phyloP scores from a whole-genome alignment of 2,329 filamentous ascomycete species.

The Pseudogymnoascus pannorum region DNA sequence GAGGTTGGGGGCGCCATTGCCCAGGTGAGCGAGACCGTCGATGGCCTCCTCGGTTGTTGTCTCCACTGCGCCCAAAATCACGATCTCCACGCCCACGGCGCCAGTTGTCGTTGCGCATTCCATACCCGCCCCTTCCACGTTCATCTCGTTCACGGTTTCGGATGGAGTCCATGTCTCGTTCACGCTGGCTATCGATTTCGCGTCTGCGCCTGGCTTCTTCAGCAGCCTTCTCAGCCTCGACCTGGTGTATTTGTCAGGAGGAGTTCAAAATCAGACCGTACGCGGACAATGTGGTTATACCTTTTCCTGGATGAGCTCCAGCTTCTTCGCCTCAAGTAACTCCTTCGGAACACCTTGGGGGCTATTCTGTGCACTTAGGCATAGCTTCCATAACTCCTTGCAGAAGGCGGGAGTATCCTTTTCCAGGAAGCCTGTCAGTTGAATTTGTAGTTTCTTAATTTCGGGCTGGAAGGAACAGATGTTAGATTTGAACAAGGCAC shows the following conservation, averaged over 20 bases:
- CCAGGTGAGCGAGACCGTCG: slow-evolving; percentile 37
- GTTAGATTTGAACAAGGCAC: slow-evolving; percentile 20
- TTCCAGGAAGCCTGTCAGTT: slow-evolving; percentile 89
- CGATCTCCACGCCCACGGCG: slow-evolving; percentile 44
- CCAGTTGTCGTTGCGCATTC: slow-evolving; percentile 38
- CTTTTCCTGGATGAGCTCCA: slow-evolving; percentile 91
- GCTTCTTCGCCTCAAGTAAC: slow-evolving; percentile 90
- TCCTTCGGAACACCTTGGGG: slow-evolving; percentile 90
- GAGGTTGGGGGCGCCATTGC: slow-evolving; percentile 26
- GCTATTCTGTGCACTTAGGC: slow-evolving; percentile 81
- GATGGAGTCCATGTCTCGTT: slow-evolving; percentile 61
- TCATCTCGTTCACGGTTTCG: slow-evolving; percentile 58
- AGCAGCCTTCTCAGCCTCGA: slow-evolving; percentile 74
- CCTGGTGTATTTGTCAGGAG: slow-evolving; percentile 38
- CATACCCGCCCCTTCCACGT: slow-evolving; percentile 42
- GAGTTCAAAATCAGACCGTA: neutral
- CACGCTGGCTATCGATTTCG: slow-evolving; percentile 63
- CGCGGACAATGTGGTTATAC: slow-evolving; percentile 41
- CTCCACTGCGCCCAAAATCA: slow-evolving; percentile 36
- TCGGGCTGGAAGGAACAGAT: slow-evolving; percentile 59
- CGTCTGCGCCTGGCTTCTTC: slow-evolving; percentile 66
- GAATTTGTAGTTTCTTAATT: slow-evolving; percentile 90
- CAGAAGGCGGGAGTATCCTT: slow-evolving; percentile 86
- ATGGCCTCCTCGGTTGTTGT: slow-evolving; percentile 37
- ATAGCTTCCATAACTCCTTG: slow-evolving; percentile 87